These are phyloP conservation scores for Fraxinus platypoda DNA, from an alignment of 305 asterid species.

Conservation along the genomic window DNA sequence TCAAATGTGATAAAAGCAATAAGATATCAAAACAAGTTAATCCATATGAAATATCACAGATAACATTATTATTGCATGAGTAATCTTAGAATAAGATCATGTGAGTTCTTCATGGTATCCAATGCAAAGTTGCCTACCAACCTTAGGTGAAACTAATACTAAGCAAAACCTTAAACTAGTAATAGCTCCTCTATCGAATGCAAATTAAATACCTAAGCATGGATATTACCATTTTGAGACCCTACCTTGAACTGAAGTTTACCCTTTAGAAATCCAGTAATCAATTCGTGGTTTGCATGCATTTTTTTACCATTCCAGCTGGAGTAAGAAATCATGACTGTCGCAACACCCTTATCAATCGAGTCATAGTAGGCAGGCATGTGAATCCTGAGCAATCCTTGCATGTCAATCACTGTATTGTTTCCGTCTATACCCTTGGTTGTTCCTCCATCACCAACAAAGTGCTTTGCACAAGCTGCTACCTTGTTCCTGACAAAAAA, in stretches of 20 bases:
- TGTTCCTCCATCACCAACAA: conserved; percentile 57
- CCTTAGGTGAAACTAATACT: no score
- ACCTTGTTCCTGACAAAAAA: conserved; percentile 31
- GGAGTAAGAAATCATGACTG: conserved; percentile 50
- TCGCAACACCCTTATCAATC: conserved; percentile 42
- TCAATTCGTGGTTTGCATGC: conserved; percentile 44
- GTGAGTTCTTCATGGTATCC: no score
- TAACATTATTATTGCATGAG: no score
- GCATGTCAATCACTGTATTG: conserved; percentile 31
- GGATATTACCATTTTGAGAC: neutral
- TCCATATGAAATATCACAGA: no score
- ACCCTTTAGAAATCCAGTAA: conserved; percentile 46
- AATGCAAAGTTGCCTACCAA: no score
- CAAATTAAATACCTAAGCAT: no score
- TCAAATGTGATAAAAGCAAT: no score
- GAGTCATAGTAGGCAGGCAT: conserved; percentile 44
- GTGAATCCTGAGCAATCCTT: conserved; percentile 37
- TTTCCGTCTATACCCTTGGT: conserved; percentile 38
- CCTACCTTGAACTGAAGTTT: conserved; percentile 24
- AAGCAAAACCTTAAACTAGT: no score
- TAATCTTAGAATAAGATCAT: no score
- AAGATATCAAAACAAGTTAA: no score
- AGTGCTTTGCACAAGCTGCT: conserved; percentile 49
- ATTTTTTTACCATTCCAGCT: conserved; percentile 52
- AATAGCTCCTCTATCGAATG: no score